These are phyloP conservation scores for Sarcomyxa edulis DNA, from an alignment of 768 basidiomycete species.

Conservation along the genomic window DNA sequence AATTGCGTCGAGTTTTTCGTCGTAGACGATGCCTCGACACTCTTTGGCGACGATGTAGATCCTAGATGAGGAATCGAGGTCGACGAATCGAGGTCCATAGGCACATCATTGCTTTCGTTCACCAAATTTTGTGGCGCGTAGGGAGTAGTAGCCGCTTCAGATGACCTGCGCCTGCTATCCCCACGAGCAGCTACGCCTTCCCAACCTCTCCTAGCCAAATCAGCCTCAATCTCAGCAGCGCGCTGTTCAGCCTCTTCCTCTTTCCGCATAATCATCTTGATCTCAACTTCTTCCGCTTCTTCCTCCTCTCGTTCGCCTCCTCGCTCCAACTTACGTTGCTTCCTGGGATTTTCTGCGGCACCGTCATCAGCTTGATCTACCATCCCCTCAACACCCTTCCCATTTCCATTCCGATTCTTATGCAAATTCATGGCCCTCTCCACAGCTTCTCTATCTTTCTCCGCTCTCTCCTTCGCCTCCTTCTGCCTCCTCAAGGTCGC, in stretches of 20 bases:
- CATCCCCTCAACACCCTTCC: not conserved
- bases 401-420: too few relatives aligned
- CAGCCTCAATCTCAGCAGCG: constrained; percentile 12
- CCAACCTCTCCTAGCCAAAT: constrained; percentile 13
- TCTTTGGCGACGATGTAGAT: too few relatives aligned
- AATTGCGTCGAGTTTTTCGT: too few relatives aligned
- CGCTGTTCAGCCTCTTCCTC: not conserved
- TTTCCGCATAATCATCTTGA: not conserved
- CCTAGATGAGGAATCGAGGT: too few relatives aligned
- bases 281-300: constrained; percentile 6
- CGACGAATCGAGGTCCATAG: not conserved
- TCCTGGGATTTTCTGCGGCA: not conserved
- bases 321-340: not conserved
- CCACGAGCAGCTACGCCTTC: constrained; percentile 12
- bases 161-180: not conserved
- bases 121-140: not conserved
- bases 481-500: constrained; percentile 7
- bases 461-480: constrained; percentile 9
- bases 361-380: not conserved
- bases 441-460: not conserved
- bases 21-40: too few relatives aligned
- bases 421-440: too few relatives aligned
- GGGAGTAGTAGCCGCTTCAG: not conserved
- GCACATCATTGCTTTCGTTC: not conserved
- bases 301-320: constrained; percentile 2